Base-by-base conservation (phyloP, 441 rosid species). In the Euphorbia neoarborescens region DNA sequence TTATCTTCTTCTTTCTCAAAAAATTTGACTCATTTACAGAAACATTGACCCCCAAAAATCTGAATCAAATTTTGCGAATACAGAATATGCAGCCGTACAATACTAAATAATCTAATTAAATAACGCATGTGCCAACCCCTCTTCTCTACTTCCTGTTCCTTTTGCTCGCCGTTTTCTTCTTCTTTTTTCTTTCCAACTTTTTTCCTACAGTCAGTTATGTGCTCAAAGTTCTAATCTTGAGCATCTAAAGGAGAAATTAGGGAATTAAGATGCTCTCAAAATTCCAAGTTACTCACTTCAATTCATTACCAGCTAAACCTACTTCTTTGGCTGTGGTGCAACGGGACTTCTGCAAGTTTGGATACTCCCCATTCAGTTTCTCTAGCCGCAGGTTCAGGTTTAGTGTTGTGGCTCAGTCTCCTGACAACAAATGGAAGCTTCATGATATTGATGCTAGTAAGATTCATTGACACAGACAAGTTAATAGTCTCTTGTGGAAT, bases 371-470 rank as follows among this genome's bases (percentile, higher is more conserved):
- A 0, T 64, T 79, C 42, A 79, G 51, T 59, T 70, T 53, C 50
- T 44, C 80, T 7, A 73, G 75, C 69, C 86, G 81, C 37, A 82
- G 69, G 76, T 74, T 78, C 32, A 84, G 83, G 71, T 85, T 84
- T 68, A 88, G 83, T 81, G 76, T 88, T 71, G 84, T 79, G 46
- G 78, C 83, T 9, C 87, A 82, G 82, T 81, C 84, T 69, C 83
- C 32, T 13, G 83, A 83, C 13, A 82, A 89, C 58, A 81, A 71
- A 66, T 93, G 98, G 98, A 90, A 89, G 87, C 79, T 88, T 5
- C 82, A 66, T 62, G 89, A 86, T 37, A 83, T 93, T 69, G 91
- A 88, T 73, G 57, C 93, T 62, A 70, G 96, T 93, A 78, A 75
- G 89, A 40, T 46, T 74, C 1, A 20, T n/a, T n/a, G n/a, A 13